Conservation (phyloP, 2,329 filamentous ascomycete species). For the Alternaria ventricosa region DNA sequence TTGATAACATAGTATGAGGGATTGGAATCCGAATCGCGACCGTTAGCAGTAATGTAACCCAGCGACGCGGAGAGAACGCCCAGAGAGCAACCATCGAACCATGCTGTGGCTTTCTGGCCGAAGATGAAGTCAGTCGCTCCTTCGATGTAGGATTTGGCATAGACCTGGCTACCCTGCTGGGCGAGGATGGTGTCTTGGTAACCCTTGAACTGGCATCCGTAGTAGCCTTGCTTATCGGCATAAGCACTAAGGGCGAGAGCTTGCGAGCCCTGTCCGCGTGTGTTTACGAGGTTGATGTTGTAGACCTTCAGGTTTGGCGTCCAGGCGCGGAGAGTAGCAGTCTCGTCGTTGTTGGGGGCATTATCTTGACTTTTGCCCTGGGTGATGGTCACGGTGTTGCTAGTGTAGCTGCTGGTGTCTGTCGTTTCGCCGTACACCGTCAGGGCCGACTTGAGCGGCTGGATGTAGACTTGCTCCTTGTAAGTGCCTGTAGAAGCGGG, state of each 20-base stretch:
- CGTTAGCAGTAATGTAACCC: slow-evolving; percentile 52
- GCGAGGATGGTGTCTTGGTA: slow-evolving; percentile 62
- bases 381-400: slow-evolving; percentile 65
- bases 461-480: slow-evolving; percentile 65
- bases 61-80: slow-evolving; percentile 50
- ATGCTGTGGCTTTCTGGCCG: slow-evolving; percentile 59
- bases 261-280: slow-evolving; percentile 57
- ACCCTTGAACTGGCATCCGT: slow-evolving; percentile 62
- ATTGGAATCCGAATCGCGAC: slow-evolving; percentile 39
- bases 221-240: slow-evolving; percentile 62
- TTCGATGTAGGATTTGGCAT: slow-evolving; percentile 63
- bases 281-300: slow-evolving; percentile 63
- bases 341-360: slow-evolving; percentile 61
- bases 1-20: slow-evolving; percentile 63
- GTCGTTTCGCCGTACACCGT: slow-evolving; percentile 67
- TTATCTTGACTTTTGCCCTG: slow-evolving; percentile 56
- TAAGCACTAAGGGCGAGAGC: slow-evolving; percentile 62
- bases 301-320: slow-evolving; percentile 64
- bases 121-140: slow-evolving; percentile 68
- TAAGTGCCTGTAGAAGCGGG: slow-evolving; percentile 59
- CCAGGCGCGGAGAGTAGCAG: slow-evolving; percentile 57
- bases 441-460: slow-evolving; percentile 56
- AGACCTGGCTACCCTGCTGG: slow-evolving; percentile 60
- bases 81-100: slow-evolving; percentile 60
- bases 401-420: slow-evolving; percentile 55